Evolutionary conservation across 2,329 filamentous ascomycete species (phyloP).

Genomic region (Leptographium galeiforme): DNA sequence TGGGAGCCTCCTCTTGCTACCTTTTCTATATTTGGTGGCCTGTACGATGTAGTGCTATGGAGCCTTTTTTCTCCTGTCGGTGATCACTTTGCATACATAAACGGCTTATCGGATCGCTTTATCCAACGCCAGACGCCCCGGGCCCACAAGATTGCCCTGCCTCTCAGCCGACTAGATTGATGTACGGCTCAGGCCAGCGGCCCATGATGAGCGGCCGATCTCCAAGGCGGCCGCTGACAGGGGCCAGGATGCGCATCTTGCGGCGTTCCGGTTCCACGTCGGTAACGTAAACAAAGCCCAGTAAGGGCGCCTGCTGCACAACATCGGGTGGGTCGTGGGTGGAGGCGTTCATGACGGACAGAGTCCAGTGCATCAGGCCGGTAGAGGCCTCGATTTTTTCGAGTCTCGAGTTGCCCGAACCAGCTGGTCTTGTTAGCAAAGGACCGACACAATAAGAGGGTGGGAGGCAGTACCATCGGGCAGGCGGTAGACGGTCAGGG

Average conservation of each 20-base stretch:
- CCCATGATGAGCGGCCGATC: constrained; percentile 73
- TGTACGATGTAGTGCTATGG: background rate
- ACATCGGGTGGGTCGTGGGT: constrained; percentile 55
- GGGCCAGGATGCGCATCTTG: constrained; percentile 69
- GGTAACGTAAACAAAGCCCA: constrained; percentile 87
- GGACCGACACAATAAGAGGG: constrained; percentile 12
- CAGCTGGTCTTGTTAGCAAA: background rate
- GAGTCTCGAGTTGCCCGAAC: constrained; percentile 22
- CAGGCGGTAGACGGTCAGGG: constrained; percentile 59
- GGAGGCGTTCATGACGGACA: constrained; percentile 73
- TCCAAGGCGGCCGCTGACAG: constrained; percentile 69
- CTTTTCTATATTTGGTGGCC: background rate
- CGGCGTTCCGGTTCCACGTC: constrained; percentile 79
- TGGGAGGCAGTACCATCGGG: constrained; percentile 34
- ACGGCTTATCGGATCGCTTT: background rate
- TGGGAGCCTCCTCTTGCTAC: background rate
- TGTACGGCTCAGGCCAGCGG: constrained; percentile 72
- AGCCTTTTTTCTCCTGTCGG: background rate
- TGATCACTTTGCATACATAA: background rate
- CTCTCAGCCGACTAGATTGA: constrained; percentile 53
- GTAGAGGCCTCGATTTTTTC: constrained; percentile 52
- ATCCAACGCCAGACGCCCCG: background rate
- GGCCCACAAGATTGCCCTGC: background rate
- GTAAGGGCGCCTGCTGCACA: constrained; percentile 68
- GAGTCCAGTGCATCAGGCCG: constrained; percentile 63